These are phyloP conservation scores for Amphichorda felina DNA, from an alignment of 2,329 filamentous ascomycete genomes.

Conservation along the genomic window DNA sequence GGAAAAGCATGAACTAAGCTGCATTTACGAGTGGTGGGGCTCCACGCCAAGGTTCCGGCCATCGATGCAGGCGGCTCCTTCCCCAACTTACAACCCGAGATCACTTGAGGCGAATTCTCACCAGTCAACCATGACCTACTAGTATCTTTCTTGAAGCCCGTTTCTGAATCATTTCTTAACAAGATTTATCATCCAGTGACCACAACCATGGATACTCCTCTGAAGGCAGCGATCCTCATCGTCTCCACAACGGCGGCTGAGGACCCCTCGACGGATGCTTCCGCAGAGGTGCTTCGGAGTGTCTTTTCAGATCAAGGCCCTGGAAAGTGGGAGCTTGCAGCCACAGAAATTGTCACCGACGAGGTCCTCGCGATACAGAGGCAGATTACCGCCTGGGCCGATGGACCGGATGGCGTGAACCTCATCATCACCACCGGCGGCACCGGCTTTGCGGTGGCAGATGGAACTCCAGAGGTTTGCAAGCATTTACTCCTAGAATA, in stretches of 20 bases:
- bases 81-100: too few species aligned
- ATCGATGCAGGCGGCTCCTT: too few species aligned
- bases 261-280: slow-evolving; percentile 69
- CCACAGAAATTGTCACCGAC: slow-evolving; percentile 70
- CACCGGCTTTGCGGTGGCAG: slow-evolving; percentile 78
- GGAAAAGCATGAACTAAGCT: too few species aligned
- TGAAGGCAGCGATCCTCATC: slow-evolving; percentile 71
- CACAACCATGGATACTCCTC: slow-evolving; percentile 16
- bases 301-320: slow-evolving; percentile 57
- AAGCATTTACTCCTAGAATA: not conserved
- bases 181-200: too few species aligned
- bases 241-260: slow-evolving; percentile 82
- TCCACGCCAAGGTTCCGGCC: too few species aligned
- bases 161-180: too few species aligned
- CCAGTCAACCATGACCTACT: not conserved
- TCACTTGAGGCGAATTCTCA: too few species aligned
- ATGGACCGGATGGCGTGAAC: slow-evolving; percentile 52
- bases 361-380: slow-evolving; percentile 62
- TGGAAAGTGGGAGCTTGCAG: slow-evolving; percentile 57
- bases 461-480: slow-evolving; percentile 75
- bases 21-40: too few species aligned
- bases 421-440: slow-evolving; percentile 83
- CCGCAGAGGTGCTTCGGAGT: slow-evolving; percentile 52
- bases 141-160: too few species aligned
- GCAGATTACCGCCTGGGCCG: slow-evolving; percentile 61